phyloP scores from a whole-genome alignment of 78 protist species.

The Salpingoeca rosetta region DNA sequence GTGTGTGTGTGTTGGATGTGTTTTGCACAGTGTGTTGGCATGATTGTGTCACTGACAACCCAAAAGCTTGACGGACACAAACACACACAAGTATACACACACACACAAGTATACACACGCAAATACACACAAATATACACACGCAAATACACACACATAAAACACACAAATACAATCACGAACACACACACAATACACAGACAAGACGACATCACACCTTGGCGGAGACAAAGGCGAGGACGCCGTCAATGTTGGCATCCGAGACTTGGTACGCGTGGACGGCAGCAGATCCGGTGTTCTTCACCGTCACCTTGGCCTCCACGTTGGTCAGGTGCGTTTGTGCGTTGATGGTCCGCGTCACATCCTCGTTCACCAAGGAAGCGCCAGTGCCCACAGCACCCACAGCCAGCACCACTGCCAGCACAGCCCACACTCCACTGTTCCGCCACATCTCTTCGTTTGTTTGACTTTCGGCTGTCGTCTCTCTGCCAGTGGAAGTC shows the following conservation, averaged over 20 bases:
- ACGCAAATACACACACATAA: background rate
- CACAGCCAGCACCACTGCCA: no score
- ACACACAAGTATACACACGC: background rate
- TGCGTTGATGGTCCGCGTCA: background rate
- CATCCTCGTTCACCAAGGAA: no score
- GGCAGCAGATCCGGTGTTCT: background rate
- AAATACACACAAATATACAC: background rate
- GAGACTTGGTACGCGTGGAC: background rate
- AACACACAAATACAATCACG: background rate
- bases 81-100: no score
- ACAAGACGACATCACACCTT: background rate
- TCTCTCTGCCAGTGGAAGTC: no score
- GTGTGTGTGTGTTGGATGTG: no score
- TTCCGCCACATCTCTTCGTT: no score
- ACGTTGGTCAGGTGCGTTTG: background rate
- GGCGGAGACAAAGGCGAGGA: background rate
- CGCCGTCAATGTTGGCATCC: background rate
- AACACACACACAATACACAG: background rate
- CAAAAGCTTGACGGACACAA: no score
- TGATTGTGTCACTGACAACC: no score
- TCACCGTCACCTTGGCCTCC: background rate
- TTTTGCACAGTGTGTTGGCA: background rate
- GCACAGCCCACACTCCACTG: no score
- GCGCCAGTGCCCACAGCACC: no score
- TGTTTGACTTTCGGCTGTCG: no score